Evolutionary conservation across 768 basidiomycete species (phyloP), one percentile per base, ranked within the genome.

Genomic region (Psilocybe cubensis): DNA sequence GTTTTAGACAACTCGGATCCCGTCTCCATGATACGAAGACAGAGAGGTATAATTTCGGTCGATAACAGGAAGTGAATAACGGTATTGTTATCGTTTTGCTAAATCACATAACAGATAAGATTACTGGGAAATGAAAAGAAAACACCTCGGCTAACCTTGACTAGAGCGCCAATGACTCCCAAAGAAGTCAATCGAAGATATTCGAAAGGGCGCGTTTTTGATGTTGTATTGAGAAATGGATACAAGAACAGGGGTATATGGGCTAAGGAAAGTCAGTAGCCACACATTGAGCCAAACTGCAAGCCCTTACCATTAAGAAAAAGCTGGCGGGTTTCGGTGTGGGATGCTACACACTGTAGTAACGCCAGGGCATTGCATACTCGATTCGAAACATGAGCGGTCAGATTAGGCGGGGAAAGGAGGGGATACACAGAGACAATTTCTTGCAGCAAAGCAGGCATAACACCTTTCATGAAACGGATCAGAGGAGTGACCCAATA

Each of bases 21-120:
- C 3, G 97, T 98, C 74, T 99, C 97, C 97, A 99, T 99, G 73
- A 99, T 99, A 51, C 97, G 90, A 49, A 99, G 86, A 71, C 97
- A 99, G 62, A 99, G 89, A 31, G 97, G 97, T 70, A 99, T 99
- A 72, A 99, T 99, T 79, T 99, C 97, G 52, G 97, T 99, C 3
- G 96, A 97, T 43, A 99, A 85, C 41, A 99, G 83, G 81, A 99
- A 99, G 77, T 98, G 96, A 73, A 99, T 98, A 63, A 99, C 97
- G 54, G 96, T 91, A 67, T 88, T 94, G 75, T 99, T 99, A 75
- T 99, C 97, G 70, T 98, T 98, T 94, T 98, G 96, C 93, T 97
- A 48, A 11, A 25, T 48, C 27, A 48, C 20, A 25, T 18, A 14
- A 27, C 10, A 29, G 25, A 27, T 48, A 31, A n/a, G 27, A 48